Base-by-base conservation (phyloP, 768 basidiomycete species). In the Leucocoprinus birnbaumii region DNA sequence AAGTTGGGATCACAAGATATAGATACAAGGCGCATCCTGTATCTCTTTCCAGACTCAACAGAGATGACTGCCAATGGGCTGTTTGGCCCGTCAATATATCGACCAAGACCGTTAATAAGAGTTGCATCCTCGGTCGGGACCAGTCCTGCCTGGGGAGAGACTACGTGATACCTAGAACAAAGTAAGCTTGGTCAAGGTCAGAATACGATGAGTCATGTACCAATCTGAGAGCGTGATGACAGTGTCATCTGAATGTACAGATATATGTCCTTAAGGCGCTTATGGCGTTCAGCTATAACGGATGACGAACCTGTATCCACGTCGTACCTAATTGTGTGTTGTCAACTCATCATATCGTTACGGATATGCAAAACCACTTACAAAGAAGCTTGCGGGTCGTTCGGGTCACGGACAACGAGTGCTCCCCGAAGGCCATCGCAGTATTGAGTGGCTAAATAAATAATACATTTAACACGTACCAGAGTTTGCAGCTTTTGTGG, bases 361-460 rank as follows among this genome's bases (percentile, higher is more conserved):
- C 31, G 31, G 31, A 31, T 11, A 31, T 31, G 31, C 31, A 31
- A n/a, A n/a, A n/a, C n/a, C 24, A 24, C 37, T 43, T 16, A 27
- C 53, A 41, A 53, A 25, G n/a, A 34, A 47, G 55, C 58, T 38
- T 74, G 67, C 11, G 76, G 75, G 55, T 78, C 76, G 19, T 51
- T 13, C 8, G 58, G 62, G 38, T 80, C 78, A 35, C 79, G 78
- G 13, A 82, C 66, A 6, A 83, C 71, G 34, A 82, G 35, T 2
- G 75, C 68, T 0, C 80, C 81, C 41, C 82, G 65, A 22, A 83
- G 68, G 0, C 81, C 82, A 51, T 84, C 82, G 48, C 82, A 84
- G 54, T 83, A 83, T 64, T 83, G 82, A 0, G 74, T 73, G 4
- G 71, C 72, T 67, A 60, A 61, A 26, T 10, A 3, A 41, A 16